Evolutionary conservation across 306 rosid genomes (phyloP), one percentile per base, ranked within the genome.

Genomic region (Quercus parvula): DNA sequence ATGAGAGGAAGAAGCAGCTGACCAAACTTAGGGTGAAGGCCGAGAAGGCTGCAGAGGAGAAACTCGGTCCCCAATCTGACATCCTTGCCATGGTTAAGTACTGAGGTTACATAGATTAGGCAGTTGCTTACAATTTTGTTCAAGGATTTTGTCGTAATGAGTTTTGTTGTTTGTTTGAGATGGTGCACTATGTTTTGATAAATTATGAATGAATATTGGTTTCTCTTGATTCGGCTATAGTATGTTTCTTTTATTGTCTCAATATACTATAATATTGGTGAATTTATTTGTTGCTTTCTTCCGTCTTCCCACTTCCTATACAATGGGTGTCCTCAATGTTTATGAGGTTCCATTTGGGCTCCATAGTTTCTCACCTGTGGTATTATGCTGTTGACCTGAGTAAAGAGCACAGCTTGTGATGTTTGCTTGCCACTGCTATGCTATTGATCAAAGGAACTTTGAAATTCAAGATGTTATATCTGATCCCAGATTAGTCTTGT

Each of bases 1-100:
- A 87, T n/a, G 92, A 91, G 78, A 87, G 86, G 79, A 91, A 85
- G 90, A 91, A 87, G 84, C 91, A 80, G 28, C 89, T 91, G 22
- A 59, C 6, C 33, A 88, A 91, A 57, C 84, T 90, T 11, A 74
- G 80, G 84, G 56, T 35, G 56, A 88, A 84, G 61, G 89, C 92
- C 18, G 90, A 91, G 82, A 85, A 81, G 80, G 49, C 75, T 27
- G 89, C 87, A 0, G 91, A 89, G 2, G 90, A 91, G 75, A 91
- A 85, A 75, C 86, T 91, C 66, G 89, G 84, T n/a, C 66, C 95
- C 77, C 92, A 89, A 66, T 73, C 87, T 13, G 88, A 85, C 77
- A 70, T 89, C 54, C 91, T 91, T 82, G 81, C 91, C 1, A 68
- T 90, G 1, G 92, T 89, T 56, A 82, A 86, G 79, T 91, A 89